Conservation (phyloP, 1,284 basidiomycete species). For the Leccinum fallax region DNA sequence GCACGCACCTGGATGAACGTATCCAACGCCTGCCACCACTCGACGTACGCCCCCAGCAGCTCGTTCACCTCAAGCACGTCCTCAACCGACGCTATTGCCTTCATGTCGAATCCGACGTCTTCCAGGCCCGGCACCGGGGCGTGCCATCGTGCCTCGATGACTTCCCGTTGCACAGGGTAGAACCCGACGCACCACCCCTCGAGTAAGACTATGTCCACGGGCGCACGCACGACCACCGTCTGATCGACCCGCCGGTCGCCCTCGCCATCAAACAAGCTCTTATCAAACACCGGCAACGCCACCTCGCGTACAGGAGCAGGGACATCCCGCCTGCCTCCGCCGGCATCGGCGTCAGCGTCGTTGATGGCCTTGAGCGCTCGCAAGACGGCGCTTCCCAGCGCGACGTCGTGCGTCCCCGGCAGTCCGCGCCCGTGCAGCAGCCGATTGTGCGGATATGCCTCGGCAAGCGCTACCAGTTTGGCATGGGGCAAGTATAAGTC, state of each 20-base stretch:
- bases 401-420: constrained; percentile 86
- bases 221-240: constrained; percentile 41
- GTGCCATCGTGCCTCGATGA: constrained; percentile 41
- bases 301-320: constrained; percentile 34
- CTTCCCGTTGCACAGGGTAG: constrained; percentile 43
- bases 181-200: constrained; percentile 88
- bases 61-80: constrained; percentile 66
- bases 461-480: constrained; percentile 55
- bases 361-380: constrained; percentile 52
- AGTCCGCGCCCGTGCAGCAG: constrained; percentile 80
- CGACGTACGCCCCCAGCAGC: constrained; percentile 55
- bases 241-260: constrained; percentile 59
- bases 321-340: not conserved
- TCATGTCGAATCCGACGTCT: constrained; percentile 32
- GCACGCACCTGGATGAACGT: constrained; percentile 66
- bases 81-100: constrained; percentile 40
- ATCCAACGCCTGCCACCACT: constrained; percentile 70
- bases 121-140: constrained; percentile 20
- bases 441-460: constrained; percentile 56
- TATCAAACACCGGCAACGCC: constrained; percentile 83
- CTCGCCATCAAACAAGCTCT: constrained; percentile 75
- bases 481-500: constrained; percentile 83
- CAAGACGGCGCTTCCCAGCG: constrained; percentile 60
- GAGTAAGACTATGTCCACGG: constrained; percentile 84
- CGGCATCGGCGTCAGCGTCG: constrained; percentile 7